Conservation (phyloP, 306 rosid genomes). For the Trifolium subterraneum region DNA sequence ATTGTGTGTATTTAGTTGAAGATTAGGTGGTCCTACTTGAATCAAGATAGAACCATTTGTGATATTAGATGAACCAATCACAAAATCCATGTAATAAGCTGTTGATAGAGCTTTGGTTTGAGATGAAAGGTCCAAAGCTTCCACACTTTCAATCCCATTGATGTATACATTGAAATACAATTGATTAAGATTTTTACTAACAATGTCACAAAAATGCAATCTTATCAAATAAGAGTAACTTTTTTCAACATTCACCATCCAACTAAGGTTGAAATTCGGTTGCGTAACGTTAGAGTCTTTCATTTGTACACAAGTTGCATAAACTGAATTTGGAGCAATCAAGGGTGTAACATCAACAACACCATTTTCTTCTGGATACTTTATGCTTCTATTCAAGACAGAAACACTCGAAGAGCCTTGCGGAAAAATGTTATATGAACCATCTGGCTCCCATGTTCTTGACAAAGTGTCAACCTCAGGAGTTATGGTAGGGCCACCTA, state of each 20-base stretch:
- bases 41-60: conserved; percentile 57
- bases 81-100: conserved; percentile 67
- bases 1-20: conserved; percentile 46
- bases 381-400: conserved; percentile 48
- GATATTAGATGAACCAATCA: conserved; percentile 48
- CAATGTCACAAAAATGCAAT: conserved; percentile 85
- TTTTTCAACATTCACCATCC: conserved; percentile 68
- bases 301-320: conserved; percentile 61
- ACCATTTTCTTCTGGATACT: conserved; percentile 43
- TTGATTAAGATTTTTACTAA: conserved; percentile 53
- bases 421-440: conserved; percentile 53
- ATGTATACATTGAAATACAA: conserved; percentile 71
- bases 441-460: conserved; percentile 78
- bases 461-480: conserved; percentile 61
- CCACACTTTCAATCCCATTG: conserved; percentile 56
- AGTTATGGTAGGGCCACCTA: conserved; percentile 65
- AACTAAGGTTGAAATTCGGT: conserved; percentile 66
- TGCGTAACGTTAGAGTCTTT: conserved; percentile 48
- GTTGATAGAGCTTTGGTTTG: conserved; percentile 62
- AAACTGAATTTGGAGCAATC: conserved; percentile 68
- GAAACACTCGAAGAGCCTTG: conserved; percentile 55
- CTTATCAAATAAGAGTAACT: conserved; percentile 74
- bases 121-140: conserved; percentile 65
- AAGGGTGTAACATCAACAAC: conserved; percentile 47
- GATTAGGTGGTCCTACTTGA: conserved; percentile 62